Base-by-base conservation (phyloP, 2,329 filamentous ascomycete genomes). In the Aspergillus hiratsukae region DNA sequence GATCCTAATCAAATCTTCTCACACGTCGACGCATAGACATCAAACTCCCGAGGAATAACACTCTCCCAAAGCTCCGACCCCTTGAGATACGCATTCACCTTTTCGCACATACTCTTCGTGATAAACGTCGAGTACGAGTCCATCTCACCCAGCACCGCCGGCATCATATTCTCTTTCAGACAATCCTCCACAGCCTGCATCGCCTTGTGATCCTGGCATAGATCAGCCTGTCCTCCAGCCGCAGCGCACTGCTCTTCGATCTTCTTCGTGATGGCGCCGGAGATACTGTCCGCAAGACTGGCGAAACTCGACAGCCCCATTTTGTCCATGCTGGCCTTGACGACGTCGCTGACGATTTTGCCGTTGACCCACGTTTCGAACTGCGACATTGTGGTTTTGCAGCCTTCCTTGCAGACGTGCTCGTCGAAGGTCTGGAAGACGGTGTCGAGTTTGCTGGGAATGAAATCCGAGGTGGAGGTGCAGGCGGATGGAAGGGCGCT, bases 401-500 rank as follows among this genome's bases (percentile, higher is more conserved):
- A 35, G 5, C 31, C 31, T 35, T 17, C 14, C 31, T 35, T 35
- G 31, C 31, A 35, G 31, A 35, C 14, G 11, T 14, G 31, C 14
- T 35, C 31, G 11, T 35, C 31, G 6, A 35, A 35, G 4, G 11
- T 23, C 31, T 43, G n/a, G 6, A 43, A 5, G n/a, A 7, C 17
- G 40, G 4, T 43, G n/a, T 43, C 40, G 40, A 43, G 40, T 11
- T n/a, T 21, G n/a, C 7, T 2, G n/a, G 40, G 40, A 17, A 43
- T 43, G 40, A 43, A 43, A 21, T 21, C 40, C 5, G 40, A 21
- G 7, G n/a, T 43, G 40, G 40, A 43, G 40, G 40, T 43, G 40
- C 40, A 43, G 40, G 17, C n/a, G 71, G 75, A 54, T 55, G 74
- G 4, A 58, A 81, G 0, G 90, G 90, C 72, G 71, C 81, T 37